phyloP scores from a whole-genome alignment of 805 yeast genomes.

The Starmerella gropengiesseri region DNA sequence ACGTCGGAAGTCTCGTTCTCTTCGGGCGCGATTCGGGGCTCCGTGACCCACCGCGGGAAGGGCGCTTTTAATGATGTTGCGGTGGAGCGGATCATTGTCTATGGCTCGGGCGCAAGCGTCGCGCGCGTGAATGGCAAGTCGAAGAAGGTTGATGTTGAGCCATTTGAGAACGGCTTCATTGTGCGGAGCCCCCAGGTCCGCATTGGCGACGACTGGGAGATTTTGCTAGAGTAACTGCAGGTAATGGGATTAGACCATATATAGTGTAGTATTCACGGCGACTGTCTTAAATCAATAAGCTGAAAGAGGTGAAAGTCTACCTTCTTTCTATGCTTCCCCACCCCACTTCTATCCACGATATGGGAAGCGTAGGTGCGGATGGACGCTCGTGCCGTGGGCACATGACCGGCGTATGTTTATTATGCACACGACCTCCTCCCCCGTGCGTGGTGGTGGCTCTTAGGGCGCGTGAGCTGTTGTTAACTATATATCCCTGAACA shows the following conservation, averaged over 20 bases:
- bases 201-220: constrained; percentile 40
- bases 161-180: constrained; percentile 22
- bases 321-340: too few relatives aligned
- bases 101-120: constrained; percentile 28
- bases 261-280: too few relatives aligned
- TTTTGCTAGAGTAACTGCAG: constrained; percentile 19
- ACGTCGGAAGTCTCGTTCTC: constrained; percentile 33
- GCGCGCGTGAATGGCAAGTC: constrained; percentile 17
- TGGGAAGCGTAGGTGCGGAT: too few relatives aligned
- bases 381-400: too few relatives aligned
- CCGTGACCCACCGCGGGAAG: constrained; percentile 12
- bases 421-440: too few relatives aligned
- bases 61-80: constrained; percentile 9
- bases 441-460: too few relatives aligned
- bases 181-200: constrained; percentile 43
- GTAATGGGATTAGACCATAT: background rate
- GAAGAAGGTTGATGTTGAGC: constrained; percentile 8
- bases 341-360: too few relatives aligned
- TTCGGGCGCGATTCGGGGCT: constrained; percentile 23
- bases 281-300: too few relatives aligned
- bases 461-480: too few relatives aligned
- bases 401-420: too few relatives aligned
- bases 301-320: too few relatives aligned
- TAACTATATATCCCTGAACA: too few relatives aligned
- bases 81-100: constrained; percentile 25